Base-by-base conservation (phyloP, 1,139 yeast genomes). In the Taphrina communis region DNA sequence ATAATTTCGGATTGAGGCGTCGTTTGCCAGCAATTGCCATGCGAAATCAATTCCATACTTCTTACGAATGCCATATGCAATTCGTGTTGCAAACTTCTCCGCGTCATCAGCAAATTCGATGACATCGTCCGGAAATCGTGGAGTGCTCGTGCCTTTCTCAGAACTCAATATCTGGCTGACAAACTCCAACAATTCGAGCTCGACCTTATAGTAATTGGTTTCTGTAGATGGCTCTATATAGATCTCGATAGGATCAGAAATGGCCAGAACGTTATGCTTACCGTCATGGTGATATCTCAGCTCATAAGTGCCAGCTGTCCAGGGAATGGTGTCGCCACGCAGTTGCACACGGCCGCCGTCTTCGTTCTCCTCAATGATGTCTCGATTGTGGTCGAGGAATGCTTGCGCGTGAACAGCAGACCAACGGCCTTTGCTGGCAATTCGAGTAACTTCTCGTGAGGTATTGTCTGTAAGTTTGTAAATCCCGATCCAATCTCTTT, bases 271-370 rank as follows among this genome's bases (percentile, higher is more conserved):
- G 71, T 86, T 88, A 76, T 90, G 96, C 71, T 87, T 85, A 38
- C 86, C 87, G 66, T 83, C 84, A 66, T 84, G 81, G 75, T 90
- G 96, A 75, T 88, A 89, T 77, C 96, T 82, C 74, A 90, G 83
- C 77, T 90, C 95, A 77, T 86, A 90, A 53, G 86, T 81, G 0
- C 96, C 96, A 68, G 84, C 85, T 73, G 87, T 88, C 86, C 89
- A 88, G 74, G 83, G 83, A 60, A 88, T 78, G 63, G 83, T 79
- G 9, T 83, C 82, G 9, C 82, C 82, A 11, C 80, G 78, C 74
- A 90, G 90, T 7, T 75, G 79, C 12, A 85, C 81, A n/a, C 77
- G 73, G 0, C 95, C 95, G 3, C 77, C 73, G 5, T 78, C 77
- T 1, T 75, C 75, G 41, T 75, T 75, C 14, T 71, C 69, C 8